A percentile compares a stretch with the other conserved stretches of the same genome.
Conservation (phyloP, 331 rosid genomes). For the Prunus yedoensis region DNA sequence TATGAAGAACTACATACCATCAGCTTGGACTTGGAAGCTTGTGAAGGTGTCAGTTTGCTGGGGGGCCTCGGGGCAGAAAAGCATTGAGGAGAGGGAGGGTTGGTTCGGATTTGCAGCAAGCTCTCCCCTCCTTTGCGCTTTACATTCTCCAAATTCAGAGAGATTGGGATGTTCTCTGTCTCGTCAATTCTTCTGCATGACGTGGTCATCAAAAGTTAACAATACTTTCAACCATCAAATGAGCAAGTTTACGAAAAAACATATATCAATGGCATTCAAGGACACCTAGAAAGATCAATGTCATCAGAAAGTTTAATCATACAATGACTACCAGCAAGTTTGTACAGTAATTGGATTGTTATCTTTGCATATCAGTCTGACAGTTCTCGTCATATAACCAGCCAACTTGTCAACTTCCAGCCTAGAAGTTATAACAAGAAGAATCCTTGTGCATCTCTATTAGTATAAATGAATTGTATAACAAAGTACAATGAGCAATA, state of each 20-base stretch:
- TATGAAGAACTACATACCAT: constrained; percentile 46
- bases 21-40: constrained; percentile 54
- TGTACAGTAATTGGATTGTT: background rate
- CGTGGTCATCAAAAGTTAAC: constrained; percentile 11
- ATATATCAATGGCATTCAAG: too few species aligned
- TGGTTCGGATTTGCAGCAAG: constrained; percentile 61
- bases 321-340: background rate
- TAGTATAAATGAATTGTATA: background rate
- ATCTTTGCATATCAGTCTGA: background rate
- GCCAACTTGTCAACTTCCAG: background rate
- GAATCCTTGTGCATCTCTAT: background rate
- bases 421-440: background rate
- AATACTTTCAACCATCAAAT: background rate
- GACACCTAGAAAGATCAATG: background rate
- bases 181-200: constrained; percentile 51
- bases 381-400: background rate
- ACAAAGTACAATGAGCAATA: background rate
- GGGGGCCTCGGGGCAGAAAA: constrained; percentile 57
- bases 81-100: constrained; percentile 99
- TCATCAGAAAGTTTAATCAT: background rate
- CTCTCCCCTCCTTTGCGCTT: constrained; percentile 45
- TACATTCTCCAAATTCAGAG: constrained; percentile 52
- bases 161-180: constrained; percentile 57
- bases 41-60: constrained; percentile 41
- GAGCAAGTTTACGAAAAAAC: background rate